phyloP scores from a whole-genome alignment of 140 eudicot species.

The Stevia rebaudiana region DNA sequence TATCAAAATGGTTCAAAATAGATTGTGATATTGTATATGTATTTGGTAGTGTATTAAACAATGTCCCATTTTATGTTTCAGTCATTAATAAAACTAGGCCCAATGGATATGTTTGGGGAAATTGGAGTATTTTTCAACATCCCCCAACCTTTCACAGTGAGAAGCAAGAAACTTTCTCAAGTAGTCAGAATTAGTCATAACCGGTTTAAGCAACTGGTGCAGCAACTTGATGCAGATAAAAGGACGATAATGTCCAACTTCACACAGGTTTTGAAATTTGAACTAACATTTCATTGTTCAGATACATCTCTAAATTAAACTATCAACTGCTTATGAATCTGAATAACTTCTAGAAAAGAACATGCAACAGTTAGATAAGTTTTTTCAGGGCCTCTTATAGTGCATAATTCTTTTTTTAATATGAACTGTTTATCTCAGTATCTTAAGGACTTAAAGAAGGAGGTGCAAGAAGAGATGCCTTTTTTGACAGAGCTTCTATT shows the following conservation, averaged over 20 bases:
- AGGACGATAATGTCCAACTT: constrained; percentile 56
- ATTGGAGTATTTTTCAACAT: constrained; percentile 75
- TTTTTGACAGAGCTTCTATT: constrained; percentile 45
- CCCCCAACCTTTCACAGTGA: constrained; percentile 88
- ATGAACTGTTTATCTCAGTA: constrained; percentile 43
- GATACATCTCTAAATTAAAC: constrained; percentile 10
- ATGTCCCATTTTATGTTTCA: constrained; percentile 29
- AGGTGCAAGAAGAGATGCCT: constrained; percentile 67
- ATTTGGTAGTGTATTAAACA: constrained; percentile 15
- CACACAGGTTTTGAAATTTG: constrained; percentile 53
- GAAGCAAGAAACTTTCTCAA: constrained; percentile 81
- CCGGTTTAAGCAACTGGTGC: constrained; percentile 68
- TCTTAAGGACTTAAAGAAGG: constrained; percentile 62
- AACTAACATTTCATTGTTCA: constrained; percentile 8
- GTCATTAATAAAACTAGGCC: constrained; percentile 47
- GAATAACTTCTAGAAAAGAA: constrained; percentile 1
- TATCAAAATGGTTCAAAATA: neutral
- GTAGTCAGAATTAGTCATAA: constrained; percentile 75
- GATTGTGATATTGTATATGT: neutral
- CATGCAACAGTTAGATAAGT: neutral
- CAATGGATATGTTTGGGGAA: constrained; percentile 75
- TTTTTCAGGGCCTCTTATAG: constrained; percentile 6
- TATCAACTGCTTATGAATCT: neutral
- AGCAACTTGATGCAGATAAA: constrained; percentile 48
- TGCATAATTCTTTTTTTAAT: constrained; percentile 1